Evolutionary conservation across 129 eudicot species (phyloP).

Genomic region (Tagetes patula): DNA sequence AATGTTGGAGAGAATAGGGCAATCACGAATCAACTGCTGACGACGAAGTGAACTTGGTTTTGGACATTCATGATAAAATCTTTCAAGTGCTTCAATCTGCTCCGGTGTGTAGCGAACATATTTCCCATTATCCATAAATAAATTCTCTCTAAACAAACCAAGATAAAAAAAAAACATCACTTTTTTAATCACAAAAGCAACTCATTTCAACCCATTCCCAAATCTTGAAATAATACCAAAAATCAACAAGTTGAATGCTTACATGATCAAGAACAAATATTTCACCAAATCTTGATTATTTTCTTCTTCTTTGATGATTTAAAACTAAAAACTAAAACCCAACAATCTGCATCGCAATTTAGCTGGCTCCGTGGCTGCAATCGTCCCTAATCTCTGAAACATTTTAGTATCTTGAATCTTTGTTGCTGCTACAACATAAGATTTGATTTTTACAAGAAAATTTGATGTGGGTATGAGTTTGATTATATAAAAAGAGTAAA

Average conservation of each 20-base stretch:
- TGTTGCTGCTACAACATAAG: not conserved
- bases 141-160: conserved; percentile 4
- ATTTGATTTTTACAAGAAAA: not conserved
- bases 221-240: no score
- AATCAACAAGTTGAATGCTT: not conserved
- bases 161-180: no score
- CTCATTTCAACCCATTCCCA: not conserved
- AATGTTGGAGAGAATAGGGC: conserved; percentile 39
- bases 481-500: conserved; percentile 38
- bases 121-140: conserved; percentile 35
- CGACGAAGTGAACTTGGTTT: conserved; percentile 37
- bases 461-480: conserved; percentile 23
- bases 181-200: conserved; percentile 9
- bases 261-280: not conserved
- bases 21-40: conserved; percentile 39
- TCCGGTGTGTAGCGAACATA: conserved; percentile 39
- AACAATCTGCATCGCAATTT: conserved; percentile 24
- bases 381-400: conserved; percentile 48
- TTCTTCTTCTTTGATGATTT: conserved; percentile 18
- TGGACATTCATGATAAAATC: conserved; percentile 38
- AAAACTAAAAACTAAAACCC: conserved; percentile 9
- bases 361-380: conserved; percentile 24
- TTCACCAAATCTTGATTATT: not conserved
- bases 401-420: conserved; percentile 25
- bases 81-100: conserved; percentile 47